Conservation (phyloP, 192 early-diverging fungal species). For the Gonapodya prolifera region DNA sequence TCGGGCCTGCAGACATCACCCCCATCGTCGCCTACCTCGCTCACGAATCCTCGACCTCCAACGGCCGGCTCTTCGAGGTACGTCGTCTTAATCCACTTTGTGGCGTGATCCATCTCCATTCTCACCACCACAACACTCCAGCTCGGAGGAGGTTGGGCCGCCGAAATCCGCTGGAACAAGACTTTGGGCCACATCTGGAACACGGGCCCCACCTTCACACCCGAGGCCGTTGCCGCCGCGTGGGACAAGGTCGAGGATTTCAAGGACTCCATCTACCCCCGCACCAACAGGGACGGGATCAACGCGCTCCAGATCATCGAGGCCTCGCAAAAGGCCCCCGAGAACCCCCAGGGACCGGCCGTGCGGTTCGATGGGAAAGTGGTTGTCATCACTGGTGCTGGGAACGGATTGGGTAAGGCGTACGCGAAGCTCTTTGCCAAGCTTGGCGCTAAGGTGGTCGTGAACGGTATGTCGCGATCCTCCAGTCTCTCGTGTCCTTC, state of each 20-base stretch:
- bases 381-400: constrained; percentile 1
- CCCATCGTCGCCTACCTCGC: constrained; percentile 86
- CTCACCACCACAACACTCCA: no score
- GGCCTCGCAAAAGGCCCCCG: background rate
- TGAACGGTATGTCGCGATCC: constrained; percentile 32
- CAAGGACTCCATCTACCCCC: constrained; percentile 75
- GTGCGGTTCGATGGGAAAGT: constrained; percentile 1
- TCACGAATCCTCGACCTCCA: constrained; percentile 75
- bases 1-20: constrained; percentile 41
- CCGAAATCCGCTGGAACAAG: constrained; percentile 82
- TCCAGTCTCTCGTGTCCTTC: background rate
- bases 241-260: constrained; percentile 82
- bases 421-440: background rate
- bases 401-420: background rate
- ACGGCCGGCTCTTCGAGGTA: constrained; percentile 48
- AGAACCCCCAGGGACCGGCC: background rate
- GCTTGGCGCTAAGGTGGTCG: constrained; percentile 76
- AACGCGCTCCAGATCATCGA: background rate
- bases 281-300: background rate
- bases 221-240: constrained; percentile 69
- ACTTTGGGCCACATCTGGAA: constrained; percentile 90
- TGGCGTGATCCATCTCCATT: constrained; percentile 81
- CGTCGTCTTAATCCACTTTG: background rate
- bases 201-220: constrained; percentile 55
- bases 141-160: constrained; percentile 38